Percentiles rank a stretch among this genome's conserved stretches.
phyloP scores from a whole-genome alignment of 331 rosid genomes.

The Malus hybrid region DNA sequence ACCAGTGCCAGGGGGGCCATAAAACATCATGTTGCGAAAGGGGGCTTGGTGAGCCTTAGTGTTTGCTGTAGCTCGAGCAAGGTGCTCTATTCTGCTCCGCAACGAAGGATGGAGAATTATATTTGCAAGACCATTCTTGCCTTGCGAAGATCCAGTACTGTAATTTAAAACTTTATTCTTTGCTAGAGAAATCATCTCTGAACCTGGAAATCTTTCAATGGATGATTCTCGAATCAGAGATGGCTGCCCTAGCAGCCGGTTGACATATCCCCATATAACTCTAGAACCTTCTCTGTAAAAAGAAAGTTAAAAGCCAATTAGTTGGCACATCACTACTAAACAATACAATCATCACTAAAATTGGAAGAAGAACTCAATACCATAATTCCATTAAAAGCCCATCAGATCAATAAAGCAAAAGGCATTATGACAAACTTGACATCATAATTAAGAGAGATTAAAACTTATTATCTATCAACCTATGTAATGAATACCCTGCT shows the following conservation, averaged over 20 bases:
- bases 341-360: neutral
- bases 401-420: neutral
- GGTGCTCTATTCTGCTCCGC: constrained; percentile 76
- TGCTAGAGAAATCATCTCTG: constrained; percentile 53
- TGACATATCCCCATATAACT: constrained; percentile 93
- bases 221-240: constrained; percentile 94
- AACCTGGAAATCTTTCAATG: constrained; percentile 75
- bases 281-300: constrained; percentile 80
- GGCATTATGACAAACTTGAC: neutral
- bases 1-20: constrained; percentile 98
- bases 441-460: neutral
- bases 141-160: constrained; percentile 36
- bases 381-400: neutral
- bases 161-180: constrained; percentile 48
- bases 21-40: constrained; percentile 89
- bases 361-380: neutral
- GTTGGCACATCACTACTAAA: constrained; percentile 8
- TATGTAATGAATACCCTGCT: neutral
- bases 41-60: constrained; percentile 94
- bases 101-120: constrained; percentile 86
- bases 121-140: constrained; percentile 55
- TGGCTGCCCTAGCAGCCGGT: constrained; percentile 95
- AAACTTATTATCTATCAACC: neutral
- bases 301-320: constrained; percentile 20
- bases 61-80: constrained; percentile 87